Evolutionary conservation across 2,329 filamentous ascomycete genomes (phyloP), one percentile per base, ranked within the genome.

Genomic region (Alternaria tenuissima): DNA sequence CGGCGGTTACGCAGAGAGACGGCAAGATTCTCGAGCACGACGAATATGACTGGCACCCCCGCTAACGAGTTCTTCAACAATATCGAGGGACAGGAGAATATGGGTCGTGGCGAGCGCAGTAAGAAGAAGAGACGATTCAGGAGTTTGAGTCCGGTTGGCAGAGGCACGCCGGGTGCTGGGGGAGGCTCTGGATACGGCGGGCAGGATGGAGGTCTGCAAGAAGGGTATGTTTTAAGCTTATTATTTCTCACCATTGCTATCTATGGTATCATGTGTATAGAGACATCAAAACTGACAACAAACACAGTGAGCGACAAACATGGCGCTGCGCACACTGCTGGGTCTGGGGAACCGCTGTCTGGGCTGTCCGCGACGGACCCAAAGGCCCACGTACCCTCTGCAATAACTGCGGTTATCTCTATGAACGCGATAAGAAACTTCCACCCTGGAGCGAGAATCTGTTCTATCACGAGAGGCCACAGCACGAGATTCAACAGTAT

Each of bases 81-180:
- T 55, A 81, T 78, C 41, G 84, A 82, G 63, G 77, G 73, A 61
- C 76, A 82, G 42, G 87, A 97, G 73, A 93, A 96, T 5, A 94
- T 97, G 89, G 94, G 94, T 22, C 86, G 94, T 55, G 94, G 94
- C 24, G 94, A 97, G 80, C 84, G 94, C 46, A 95, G 91, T 70
- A 98, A 97, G 85, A 96, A 96, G 85, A 97, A 97, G 87, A 87
- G 92, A 66, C 87, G 94, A 26, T 96, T 97, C 82, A 87, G 94
- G 68, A 96, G 93, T 78, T 79, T 97, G 63, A 96, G 93, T 73
- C 94, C 95, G 0, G 80, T 89, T 20, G 91, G 86, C n/a, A 86
- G 94, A 58, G 91, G 91, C 11, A 97, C 94, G 1, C 94, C 93
- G 1, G 94, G 96, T 68, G 82, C 83, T 49, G 84, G 53, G 44